Evolutionary conservation across 805 yeast species (phyloP), one percentile per base, ranked within the genome.

Genomic region (Pichia thaimueangensis): DNA sequence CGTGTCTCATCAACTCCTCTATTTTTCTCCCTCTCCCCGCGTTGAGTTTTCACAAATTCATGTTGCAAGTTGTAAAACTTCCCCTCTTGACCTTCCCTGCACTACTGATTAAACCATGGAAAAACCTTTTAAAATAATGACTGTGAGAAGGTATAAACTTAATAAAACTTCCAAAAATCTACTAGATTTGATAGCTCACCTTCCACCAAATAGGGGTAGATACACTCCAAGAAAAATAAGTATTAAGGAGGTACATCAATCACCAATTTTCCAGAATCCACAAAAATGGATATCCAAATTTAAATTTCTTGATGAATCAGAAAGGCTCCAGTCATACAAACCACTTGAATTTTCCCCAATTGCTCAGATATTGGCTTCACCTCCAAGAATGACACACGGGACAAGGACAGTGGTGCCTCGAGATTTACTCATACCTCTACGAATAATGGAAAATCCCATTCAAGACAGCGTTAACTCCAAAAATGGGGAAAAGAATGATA

Each of bases 351-450:
- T 49, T 1, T 72, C 73, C 38, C 45, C 65, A 2, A 69, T 63
- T 51, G 75, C 73, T 0, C 47, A 55, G 6, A 15, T 65, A 2
- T 49, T 76, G 8, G 56, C 68, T 0, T 64, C 77, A 0, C 74
- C 76, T 2, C 56, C 67, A 13, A 58, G 80, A 46, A 57, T 58
- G 50, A 74, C 72, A 13, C 51, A 62, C 11, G 30, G 56, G 0
- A 54, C 70, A 0, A 56, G 69, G 30, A 43, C 60, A 0, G 59
- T 60, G 10, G 47, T 67, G 5, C 79, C 79, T 0, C 55, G 64
- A 22, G 65, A 64, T 9, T 43, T 71, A 7, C 47, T 73, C 35
- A 44, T 62, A 1, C 67, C 63, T 17, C 39, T 71, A 32, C 58
- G 63, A 27, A 31, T 54, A 11, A 55, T 43, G 25, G 45, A 43